These are phyloP conservation scores for Daldinia grandis DNA, from an alignment of 495 filamentous ascomycete species.

Conservation along the genomic window DNA sequence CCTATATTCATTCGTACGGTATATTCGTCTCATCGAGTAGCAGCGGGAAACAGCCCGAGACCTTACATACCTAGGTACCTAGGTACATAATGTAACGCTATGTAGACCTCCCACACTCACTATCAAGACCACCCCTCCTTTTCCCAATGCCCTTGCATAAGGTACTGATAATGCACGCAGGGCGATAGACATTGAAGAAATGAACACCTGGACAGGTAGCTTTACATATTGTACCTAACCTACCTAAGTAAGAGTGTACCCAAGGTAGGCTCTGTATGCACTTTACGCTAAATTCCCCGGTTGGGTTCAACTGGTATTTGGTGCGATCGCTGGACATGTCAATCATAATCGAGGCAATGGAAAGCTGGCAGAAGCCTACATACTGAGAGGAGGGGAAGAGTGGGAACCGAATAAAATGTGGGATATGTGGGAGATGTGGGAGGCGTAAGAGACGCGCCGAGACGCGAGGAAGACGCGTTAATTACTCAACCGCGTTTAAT, in stretches of 20 bases:
- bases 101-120: constrained; percentile 33
- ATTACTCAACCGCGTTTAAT: constrained; percentile 27
- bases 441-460: constrained; percentile 17
- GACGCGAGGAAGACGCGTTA: constrained; percentile 20
- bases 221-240: constrained; percentile 9
- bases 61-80: too few relatives aligned
- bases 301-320: constrained; percentile 34
- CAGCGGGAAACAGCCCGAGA: constrained; percentile 31
- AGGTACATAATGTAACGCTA: too few relatives aligned
- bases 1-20: neutral
- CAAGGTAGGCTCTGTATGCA: constrained; percentile 27
- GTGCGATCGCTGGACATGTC: constrained; percentile 25
- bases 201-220: constrained; percentile 2
- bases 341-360: constrained; percentile 18
- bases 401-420: neutral
- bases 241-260: too few relatives aligned
- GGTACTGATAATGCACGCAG: constrained; percentile 32
- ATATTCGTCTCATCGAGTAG: constrained; percentile 36
- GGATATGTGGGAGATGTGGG: neutral
- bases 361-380: neutral
- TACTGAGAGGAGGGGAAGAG: constrained; percentile 3
- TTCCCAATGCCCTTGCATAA: constrained; percentile 30
- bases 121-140: constrained; percentile 32
- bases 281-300: constrained; percentile 36
- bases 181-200: constrained; percentile 36